These are phyloP conservation scores for Boletus coccyginus DNA, from an alignment of 768 basidiomycete species.

Conservation along the genomic window DNA sequence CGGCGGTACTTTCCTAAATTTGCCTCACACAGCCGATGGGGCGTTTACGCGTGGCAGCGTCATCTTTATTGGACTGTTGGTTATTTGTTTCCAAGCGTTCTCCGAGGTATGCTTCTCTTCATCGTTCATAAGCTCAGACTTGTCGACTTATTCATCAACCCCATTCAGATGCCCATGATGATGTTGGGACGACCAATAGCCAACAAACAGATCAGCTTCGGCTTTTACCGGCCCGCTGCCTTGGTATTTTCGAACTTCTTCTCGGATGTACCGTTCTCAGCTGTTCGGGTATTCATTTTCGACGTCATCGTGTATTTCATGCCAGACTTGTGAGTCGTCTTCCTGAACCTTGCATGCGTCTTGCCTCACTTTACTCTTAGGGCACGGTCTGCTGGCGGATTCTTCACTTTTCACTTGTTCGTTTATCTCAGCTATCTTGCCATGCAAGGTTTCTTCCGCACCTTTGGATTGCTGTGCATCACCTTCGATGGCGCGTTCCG, in stretches of 20 bases:
- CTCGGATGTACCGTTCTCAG: conserved; percentile 69
- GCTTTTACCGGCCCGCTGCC: conserved; percentile 66
- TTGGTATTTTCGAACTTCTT: conserved; percentile 64
- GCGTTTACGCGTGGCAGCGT: conserved; percentile 87
- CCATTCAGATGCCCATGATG: conserved; percentile 59
- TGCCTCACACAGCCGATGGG: conserved; percentile 70
- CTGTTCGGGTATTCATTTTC: conserved; percentile 55
- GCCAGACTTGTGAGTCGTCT: conserved; percentile 44
- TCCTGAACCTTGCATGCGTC: conserved; percentile 13
- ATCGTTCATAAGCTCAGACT: not conserved
- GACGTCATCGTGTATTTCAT: conserved; percentile 71
- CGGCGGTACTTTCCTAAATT: conserved; percentile 72
- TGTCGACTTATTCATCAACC: not conserved
- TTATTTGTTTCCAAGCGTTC: conserved; percentile 70
- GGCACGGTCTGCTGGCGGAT: conserved; percentile 37
- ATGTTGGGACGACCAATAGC: conserved; percentile 80
- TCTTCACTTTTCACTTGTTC: conserved; percentile 64
- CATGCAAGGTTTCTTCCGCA: conserved; percentile 86
- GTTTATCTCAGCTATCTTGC: conserved; percentile 61
- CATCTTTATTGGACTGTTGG: conserved; percentile 68
- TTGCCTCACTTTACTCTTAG: conserved; percentile 12
- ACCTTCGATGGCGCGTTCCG: conserved; percentile 55
- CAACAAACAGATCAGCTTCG: conserved; percentile 63
- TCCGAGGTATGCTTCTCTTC: conserved; percentile 48
- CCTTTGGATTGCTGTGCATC: conserved; percentile 55